Percentiles rank a stretch among this genome's conserved stretches.
Conservation (phyloP, 1,139 yeast species). For the Scheffersomyces illinoinensis region DNA sequence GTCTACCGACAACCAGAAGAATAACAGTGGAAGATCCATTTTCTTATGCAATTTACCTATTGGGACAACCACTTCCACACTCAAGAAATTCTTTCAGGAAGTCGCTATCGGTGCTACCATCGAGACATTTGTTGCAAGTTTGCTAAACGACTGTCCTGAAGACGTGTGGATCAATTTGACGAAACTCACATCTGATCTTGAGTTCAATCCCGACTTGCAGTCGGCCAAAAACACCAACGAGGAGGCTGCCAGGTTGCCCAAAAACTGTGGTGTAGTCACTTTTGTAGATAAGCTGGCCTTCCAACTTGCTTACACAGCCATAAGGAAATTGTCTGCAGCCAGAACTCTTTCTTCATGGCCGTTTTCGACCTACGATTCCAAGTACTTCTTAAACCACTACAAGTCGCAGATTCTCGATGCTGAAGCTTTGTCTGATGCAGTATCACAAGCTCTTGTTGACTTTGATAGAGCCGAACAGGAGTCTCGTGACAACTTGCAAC, state of each 20-base stretch:
- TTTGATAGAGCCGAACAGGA: conserved; percentile 75
- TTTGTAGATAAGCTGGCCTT: conserved; percentile 78
- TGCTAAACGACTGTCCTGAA: conserved; percentile 41
- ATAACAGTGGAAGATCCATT: conserved; percentile 41
- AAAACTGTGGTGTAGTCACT: conserved; percentile 70
- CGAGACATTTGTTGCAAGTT: conserved; percentile 45
- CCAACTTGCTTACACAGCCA: conserved; percentile 61
- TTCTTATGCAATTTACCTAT: conserved; percentile 81
- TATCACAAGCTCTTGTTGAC: conserved; percentile 59
- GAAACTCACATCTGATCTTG: conserved; percentile 60
- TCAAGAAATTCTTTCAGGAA: conserved; percentile 60
- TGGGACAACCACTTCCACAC: conserved; percentile 49
- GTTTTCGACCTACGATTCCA: conserved; percentile 12
- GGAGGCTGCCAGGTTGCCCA: conserved; percentile 53
- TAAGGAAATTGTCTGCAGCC: conserved; percentile 47
- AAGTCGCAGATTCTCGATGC: conserved; percentile 43
- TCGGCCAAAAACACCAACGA: conserved; percentile 10
- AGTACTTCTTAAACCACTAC: conserved; percentile 28
- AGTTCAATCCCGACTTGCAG: conserved; percentile 25
- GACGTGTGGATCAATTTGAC: conserved; percentile 62
- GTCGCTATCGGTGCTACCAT: conserved; percentile 64
- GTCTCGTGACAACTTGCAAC: conserved; percentile 58
- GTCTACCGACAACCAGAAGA: conserved; percentile 24
- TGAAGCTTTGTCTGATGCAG: conserved; percentile 47
- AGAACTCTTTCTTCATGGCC: conserved; percentile 35